These are phyloP conservation scores for Calocera cornea DNA, from an alignment of 768 basidiomycete genomes.

Conservation along the genomic window DNA sequence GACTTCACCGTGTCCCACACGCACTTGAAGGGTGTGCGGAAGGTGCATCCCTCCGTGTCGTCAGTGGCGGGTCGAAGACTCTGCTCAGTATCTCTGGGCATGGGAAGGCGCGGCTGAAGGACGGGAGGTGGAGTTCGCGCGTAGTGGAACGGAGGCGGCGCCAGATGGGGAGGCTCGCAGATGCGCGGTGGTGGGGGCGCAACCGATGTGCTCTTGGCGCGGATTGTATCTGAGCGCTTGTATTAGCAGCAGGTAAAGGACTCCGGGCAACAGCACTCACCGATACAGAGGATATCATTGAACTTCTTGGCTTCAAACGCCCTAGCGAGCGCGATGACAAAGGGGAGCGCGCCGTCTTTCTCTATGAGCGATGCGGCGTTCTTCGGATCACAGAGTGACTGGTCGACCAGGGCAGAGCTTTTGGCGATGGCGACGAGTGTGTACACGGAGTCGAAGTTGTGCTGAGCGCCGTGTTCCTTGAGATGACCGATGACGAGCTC, in stretches of 20 bases:
- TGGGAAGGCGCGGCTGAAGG: not conserved
- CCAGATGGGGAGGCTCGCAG: not conserved
- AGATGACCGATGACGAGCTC: not conserved
- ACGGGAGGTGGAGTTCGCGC: not conserved
- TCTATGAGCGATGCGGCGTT: not conserved
- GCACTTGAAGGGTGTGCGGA: not conserved
- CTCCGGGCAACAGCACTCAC: not conserved
- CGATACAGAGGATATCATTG: not conserved
- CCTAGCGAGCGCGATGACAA: not conserved
- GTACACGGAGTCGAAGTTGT: not conserved
- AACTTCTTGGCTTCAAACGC: not conserved
- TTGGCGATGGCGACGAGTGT: not conserved
- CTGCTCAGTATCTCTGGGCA: not conserved
- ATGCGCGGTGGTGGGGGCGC: not conserved
- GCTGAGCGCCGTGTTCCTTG: not conserved
- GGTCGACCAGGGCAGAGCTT: not conserved
- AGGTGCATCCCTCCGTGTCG: not conserved
- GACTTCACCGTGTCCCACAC: not conserved
- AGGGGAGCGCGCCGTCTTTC: not conserved
- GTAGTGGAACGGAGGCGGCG: not conserved
- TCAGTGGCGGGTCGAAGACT: not conserved
- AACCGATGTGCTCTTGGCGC: not conserved
- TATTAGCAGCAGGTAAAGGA: not conserved
- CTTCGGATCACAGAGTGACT: not conserved
- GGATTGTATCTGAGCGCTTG: not conserved